Evolutionary conservation across 352 stramenopile species (phyloP).

Genomic region (Pythium guiyangense): DNA sequence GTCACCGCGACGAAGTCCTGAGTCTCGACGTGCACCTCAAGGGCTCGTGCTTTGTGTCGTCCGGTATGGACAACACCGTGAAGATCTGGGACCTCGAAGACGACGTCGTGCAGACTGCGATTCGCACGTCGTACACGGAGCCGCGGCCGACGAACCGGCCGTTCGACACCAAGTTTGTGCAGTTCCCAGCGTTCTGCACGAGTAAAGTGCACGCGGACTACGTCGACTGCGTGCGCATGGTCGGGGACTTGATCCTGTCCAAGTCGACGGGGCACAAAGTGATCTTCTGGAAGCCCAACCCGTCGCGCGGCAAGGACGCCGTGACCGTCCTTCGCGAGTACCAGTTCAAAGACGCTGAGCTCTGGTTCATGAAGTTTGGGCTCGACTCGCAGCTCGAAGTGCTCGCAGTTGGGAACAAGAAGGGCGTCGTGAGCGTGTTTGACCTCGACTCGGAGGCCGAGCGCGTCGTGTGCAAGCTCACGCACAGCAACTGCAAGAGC

Average conservation of each 20-base stretch:
- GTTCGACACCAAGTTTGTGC: slow-evolving; percentile 83
- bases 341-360: slow-evolving; percentile 72
- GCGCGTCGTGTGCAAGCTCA: slow-evolving; percentile 64
- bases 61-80: slow-evolving; percentile 92
- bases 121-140: slow-evolving; percentile 72
- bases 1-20: slow-evolving; percentile 88
- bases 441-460: slow-evolving; percentile 71
- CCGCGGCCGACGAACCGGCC: slow-evolving; percentile 48
- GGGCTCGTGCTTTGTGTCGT: slow-evolving; percentile 85
- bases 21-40: slow-evolving; percentile 87
- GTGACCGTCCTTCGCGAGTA: slow-evolving; percentile 82
- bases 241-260: slow-evolving; percentile 72
- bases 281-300: slow-evolving; percentile 91
- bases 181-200: slow-evolving; percentile 91
- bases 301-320: slow-evolving; percentile 69
- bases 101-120: slow-evolving; percentile 58
- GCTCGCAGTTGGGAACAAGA: slow-evolving; percentile 80
- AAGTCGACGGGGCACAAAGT: slow-evolving; percentile 88
- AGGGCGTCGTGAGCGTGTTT: slow-evolving; percentile 75
- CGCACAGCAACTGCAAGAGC: slow-evolving; percentile 69
- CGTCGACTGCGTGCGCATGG: slow-evolving; percentile 85
- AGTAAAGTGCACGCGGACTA: slow-evolving; percentile 90
- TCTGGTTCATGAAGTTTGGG: slow-evolving; percentile 89
- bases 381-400: slow-evolving; percentile 71
- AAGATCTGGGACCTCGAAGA: slow-evolving; percentile 93